Evolutionary conservation across 345 rosid species (phyloP).

Genomic region (thale cress (Arabidopsis thaliana)): DNA sequence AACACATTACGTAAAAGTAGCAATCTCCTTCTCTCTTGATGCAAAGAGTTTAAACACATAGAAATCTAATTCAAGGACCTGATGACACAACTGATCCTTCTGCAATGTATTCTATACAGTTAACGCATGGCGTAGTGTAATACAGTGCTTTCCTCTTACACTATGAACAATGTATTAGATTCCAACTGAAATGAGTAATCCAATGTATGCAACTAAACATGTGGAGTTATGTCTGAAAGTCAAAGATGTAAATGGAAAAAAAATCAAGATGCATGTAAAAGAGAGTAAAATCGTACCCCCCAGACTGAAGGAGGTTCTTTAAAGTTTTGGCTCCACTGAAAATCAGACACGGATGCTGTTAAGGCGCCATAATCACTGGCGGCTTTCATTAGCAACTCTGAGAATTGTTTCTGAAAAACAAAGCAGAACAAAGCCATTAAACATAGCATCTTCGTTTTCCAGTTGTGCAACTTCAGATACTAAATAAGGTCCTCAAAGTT

Average conservation of each 20-base stretch:
- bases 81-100: constrained; percentile 14
- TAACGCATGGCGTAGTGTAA: constrained; percentile 11
- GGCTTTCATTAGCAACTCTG: constrained; percentile 94
- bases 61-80: background rate
- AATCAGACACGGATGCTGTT: constrained; percentile 90
- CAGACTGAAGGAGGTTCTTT: constrained; percentile 97
- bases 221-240: background rate
- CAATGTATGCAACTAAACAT: background rate
- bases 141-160: constrained; percentile 18
- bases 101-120: background rate
- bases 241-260: constrained; percentile 9
- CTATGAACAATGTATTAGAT: constrained; percentile 7
- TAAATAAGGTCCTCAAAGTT: background rate
- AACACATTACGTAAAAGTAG: background rate
- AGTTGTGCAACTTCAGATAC: constrained; percentile 1
- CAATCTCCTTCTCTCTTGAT: constrained; percentile 9
- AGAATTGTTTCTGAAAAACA: constrained; percentile 87
- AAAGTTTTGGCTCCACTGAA: constrained; percentile 98
- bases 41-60: background rate
- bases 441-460: constrained; percentile 3
- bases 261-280: constrained; percentile 30
- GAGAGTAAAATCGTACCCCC: constrained; percentile 69
- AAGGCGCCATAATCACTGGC: constrained; percentile 96
- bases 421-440: constrained; percentile 31
- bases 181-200: constrained; percentile 1